Percentiles rank a stretch among this genome's conserved stretches.
These are phyloP conservation scores for Rutstroemia sydowiana DNA, from an alignment of 2,329 filamentous ascomycete species.

Conservation along the genomic window DNA sequence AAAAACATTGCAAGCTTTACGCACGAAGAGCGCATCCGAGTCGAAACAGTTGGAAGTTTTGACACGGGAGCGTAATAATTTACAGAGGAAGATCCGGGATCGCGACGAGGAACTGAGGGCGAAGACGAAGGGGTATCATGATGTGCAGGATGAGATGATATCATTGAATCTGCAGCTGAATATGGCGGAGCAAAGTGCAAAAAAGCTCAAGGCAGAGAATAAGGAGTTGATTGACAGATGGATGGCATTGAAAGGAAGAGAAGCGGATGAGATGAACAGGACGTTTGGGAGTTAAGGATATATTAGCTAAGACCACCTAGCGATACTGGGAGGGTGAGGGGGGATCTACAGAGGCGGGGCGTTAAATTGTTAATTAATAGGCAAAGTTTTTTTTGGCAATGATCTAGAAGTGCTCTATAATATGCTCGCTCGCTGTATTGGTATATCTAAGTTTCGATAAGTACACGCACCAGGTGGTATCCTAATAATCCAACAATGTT, in stretches of 20 bases:
- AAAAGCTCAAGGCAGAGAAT: slow-evolving; percentile 73
- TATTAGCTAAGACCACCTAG: not conserved
- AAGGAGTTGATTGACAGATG: slow-evolving; percentile 82
- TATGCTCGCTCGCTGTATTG: not conserved
- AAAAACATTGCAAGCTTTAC: slow-evolving; percentile 57
- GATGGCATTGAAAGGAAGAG: slow-evolving; percentile 80
- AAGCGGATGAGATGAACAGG: slow-evolving; percentile 80
- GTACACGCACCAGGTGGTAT: slow-evolving; percentile 1
- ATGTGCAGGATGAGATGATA: slow-evolving; percentile 90
- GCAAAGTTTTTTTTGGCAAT: not conserved
- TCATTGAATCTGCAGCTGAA: slow-evolving; percentile 82
- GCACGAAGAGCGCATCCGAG: slow-evolving; percentile 52
- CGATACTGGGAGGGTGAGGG: no score
- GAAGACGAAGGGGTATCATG: slow-evolving; percentile 76
- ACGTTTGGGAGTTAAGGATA: slow-evolving; percentile 31
- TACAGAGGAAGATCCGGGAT: slow-evolving; percentile 66
- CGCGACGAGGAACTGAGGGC: slow-evolving; percentile 77
- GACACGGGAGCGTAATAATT: slow-evolving; percentile 50
- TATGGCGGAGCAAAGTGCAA: slow-evolving; percentile 69
- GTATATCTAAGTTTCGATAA: slow-evolving; percentile 1
- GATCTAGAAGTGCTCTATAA: not conserved
- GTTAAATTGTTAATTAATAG: no score
- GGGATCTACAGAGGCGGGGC: no score
- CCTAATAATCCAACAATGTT: slow-evolving; percentile 8
- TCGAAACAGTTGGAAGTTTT: slow-evolving; percentile 53